Base-by-base conservation (phyloP, 2,329 filamentous ascomycete genomes). In the Bretziella fagacearum region DNA sequence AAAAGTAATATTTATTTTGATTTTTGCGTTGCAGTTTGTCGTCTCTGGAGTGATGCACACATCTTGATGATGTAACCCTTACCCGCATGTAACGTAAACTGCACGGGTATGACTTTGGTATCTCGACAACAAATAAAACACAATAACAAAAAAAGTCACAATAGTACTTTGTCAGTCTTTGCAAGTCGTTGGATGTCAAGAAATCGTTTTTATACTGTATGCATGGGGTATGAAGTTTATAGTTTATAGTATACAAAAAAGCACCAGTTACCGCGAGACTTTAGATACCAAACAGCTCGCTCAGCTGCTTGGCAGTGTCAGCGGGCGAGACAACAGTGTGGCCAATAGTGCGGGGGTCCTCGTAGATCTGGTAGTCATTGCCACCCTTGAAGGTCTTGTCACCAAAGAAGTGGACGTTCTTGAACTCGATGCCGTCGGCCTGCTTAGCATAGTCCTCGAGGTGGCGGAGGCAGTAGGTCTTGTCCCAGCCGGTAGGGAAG, bases 401-500 rank as follows among this genome's bases (percentile, higher is more conserved):
- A 54, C 91, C 91, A 58, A 96, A 98, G 74, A 96, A 96, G 70
- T 96, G 91, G 56, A 96, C 81, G 37, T 75, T 89, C 55, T 77
- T 84, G 70, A 89, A 96, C 20, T 78, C 66, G 53, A 93, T 68
- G 52, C 81, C 79, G 57, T 75, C 79, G 33, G 73, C 69, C 61
- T 73, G 70, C 65, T 72, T 67, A 53, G 81, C 79, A 63, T 95
- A 87, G 53, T 73, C 73, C 66, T 91, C 84, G 52, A 96, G 69
- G 64, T 95, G 87, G 56, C 75, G 70, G 55, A 96, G 71, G 68
- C 87, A 95, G 73, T 94, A 98, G 7, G 84, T 94, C 78, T 96
- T 98, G 68, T 98, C 91, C 91, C 91, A 98, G 59, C 91, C 91
- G 2, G 70, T 75, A 53, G 91, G 91, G 73, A 98, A 98, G 57